These are phyloP conservation scores for Coemansia sp. DNA, from an alignment of 192 early-diverging fungal species.

Conservation along the genomic window DNA sequence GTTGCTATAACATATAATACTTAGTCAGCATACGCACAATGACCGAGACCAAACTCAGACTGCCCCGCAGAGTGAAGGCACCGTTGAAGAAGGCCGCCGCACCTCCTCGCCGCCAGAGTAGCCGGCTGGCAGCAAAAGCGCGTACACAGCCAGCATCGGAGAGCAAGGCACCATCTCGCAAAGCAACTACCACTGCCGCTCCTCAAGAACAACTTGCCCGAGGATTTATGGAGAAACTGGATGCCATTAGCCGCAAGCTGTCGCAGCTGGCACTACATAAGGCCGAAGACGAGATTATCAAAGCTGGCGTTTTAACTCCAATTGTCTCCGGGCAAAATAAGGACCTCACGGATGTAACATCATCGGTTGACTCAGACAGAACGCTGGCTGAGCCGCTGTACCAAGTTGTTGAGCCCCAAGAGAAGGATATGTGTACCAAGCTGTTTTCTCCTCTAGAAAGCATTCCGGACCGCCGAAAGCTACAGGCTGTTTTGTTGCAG, in stretches of 20 bases:
- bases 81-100: background rate
- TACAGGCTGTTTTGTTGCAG: slow-evolving; percentile 3
- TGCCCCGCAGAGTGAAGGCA: background rate
- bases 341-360: background rate
- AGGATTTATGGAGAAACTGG: slow-evolving; percentile 12
- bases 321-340: background rate
- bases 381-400: slow-evolving; percentile 2
- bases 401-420: slow-evolving; percentile 3
- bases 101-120: slow-evolving; percentile 18
- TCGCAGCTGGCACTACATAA: slow-evolving; percentile 14
- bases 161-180: background rate
- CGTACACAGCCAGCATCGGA: background rate
- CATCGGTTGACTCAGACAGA: slow-evolving; percentile 15
- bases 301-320: background rate
- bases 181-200: background rate
- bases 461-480: slow-evolving; percentile 6
- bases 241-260: slow-evolving; percentile 16
- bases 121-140: slow-evolving; percentile 17
- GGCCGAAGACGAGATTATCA: background rate
- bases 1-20: background rate
- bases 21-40: background rate
- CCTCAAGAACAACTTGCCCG: background rate
- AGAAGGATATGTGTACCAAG: slow-evolving; percentile 19
- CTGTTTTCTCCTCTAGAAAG: slow-evolving; percentile 15
- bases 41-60: background rate